Base-by-base conservation (phyloP, 2,329 filamentous ascomycete genomes). In the Aspergillus hortae region DNA sequence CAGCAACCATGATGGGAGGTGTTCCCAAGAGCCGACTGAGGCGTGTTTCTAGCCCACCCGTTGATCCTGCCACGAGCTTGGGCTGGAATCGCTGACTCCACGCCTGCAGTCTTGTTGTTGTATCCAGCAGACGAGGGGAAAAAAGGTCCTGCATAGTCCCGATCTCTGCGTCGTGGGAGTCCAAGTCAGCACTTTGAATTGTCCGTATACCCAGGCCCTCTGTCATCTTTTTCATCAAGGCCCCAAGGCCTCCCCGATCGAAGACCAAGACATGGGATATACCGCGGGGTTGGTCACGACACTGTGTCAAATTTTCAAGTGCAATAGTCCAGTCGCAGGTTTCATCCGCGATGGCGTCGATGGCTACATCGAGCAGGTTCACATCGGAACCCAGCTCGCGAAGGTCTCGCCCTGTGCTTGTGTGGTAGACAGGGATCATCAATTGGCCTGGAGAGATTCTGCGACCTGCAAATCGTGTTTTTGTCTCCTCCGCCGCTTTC, bases 11-110 rank as follows among this genome's bases (percentile, higher is more conserved):
- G 56, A 96, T 78, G 0, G 92, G 92, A 7, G 92, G 90, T 4
- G 94, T 78, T 61, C 91, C 91, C 15, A 96, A 78, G 17, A 95
- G 77, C 61, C 90, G 82, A 72, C 88, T 95, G 87, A 96, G 94
- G 78, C 96, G 96, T 56, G 94, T 99, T 70, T 97, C 92, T 44
- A 99, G 90, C 61, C 89, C 95, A 2, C 88, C 92, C 63, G 89
- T 82, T n/a, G 90, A 90, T 53, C 82, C 84, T 10, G 90, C 90
- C 60, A 92, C 84, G 41, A 97, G 79, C 50, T 85, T 86, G n/a
- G 92, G 92, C 14, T 90, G 91, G 67, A 92, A 91, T 70, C 95
- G 90, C 72, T 92, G 92, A 52, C 96, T 89, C 92, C 92, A 97
- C 72, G 96, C 52, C 88, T 44, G 90, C 86, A 48, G 90, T 90